Evolutionary conservation across 352 stramenopile genomes (phyloP), one percentile per base, ranked within the genome.

Genomic region (Phytophthora boehmeriae): DNA sequence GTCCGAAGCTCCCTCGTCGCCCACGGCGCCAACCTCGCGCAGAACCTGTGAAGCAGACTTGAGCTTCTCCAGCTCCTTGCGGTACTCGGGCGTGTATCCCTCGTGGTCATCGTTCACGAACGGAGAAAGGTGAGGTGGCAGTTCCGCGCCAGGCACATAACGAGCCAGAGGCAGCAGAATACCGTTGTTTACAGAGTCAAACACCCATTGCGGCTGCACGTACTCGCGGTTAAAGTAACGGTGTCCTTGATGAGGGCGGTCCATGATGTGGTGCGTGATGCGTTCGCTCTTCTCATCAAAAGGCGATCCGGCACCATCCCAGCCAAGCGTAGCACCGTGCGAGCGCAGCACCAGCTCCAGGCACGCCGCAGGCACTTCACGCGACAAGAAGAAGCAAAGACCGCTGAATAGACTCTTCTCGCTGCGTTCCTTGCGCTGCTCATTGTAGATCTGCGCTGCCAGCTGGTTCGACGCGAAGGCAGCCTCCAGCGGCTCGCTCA

Each of bases 131-230:
- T 95, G 87, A 56, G 87, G 87, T 28, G 97, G 97, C 51, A 99
- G 84, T 20, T 86, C 75, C 2, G 73, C 83, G 17, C 97, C 97
- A n/a, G 97, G 92, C 27, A 79, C 79, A 73, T 99, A 99, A 36
- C 87, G 89, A 14, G 85, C 74, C 27, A 98, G 75, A 3, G 97
- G 97, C 44, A 99, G 69, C 30, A 98, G 44, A 39, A 99, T 88
- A 34, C 92, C 82, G 57, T 98, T 98, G 80, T 99, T 99, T 27
- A 98, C 84, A 27, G 85, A 97, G 83, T 99, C 98, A 49, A 99
- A 97, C 22, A 99, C 83, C 98, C 98, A 99, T 75, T 99, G 98
- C 32, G 98, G 98, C 82, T 99, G 98, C 41, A 99, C 86, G 64
- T 97, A 99, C 76, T 99, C 97, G 66, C 96, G 86, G 65, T 85